Evolutionary conservation across 2,329 filamentous ascomycete genomes (phyloP).

Genomic region (Periconia sp.): DNA sequence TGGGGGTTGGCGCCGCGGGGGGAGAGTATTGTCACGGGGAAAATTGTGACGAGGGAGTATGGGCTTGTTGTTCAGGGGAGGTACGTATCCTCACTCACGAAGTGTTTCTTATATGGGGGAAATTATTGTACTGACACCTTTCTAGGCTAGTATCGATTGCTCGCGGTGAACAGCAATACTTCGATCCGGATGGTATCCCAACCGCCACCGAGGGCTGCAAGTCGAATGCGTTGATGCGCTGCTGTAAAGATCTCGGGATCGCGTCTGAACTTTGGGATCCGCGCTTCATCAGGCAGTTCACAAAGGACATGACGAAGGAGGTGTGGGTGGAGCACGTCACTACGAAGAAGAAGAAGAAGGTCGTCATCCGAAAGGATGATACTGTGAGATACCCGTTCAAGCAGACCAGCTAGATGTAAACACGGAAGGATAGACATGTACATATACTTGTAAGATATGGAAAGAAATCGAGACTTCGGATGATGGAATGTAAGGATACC

Average conservation of each 20-base stretch:
- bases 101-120: neutral
- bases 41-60: conserved; percentile 85
- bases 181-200: conserved; percentile 83
- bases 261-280: conserved; percentile 97
- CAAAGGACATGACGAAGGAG: conserved; percentile 73
- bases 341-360: conserved; percentile 86
- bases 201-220: conserved; percentile 96
- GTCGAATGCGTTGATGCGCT: conserved; percentile 95
- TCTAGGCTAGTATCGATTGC: conserved; percentile 87
- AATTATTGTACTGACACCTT: neutral
- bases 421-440: neutral
- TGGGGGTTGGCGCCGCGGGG: conserved; percentile 92
- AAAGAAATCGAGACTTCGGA: too few species aligned
- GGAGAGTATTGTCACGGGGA: conserved; percentile 81
- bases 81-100: conserved; percentile 54
- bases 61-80: conserved; percentile 84
- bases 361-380: conserved; percentile 85
- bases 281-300: conserved; percentile 81
- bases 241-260: conserved; percentile 96
- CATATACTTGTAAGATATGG: conserved; percentile 8
- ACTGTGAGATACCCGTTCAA: conserved; percentile 67
- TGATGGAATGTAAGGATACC: neutral
- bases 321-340: conserved; percentile 84
- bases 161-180: conserved; percentile 93
- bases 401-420: conserved; percentile 40